A percentile compares a stretch with the other conserved stretches of the same genome.
phyloP scores from a whole-genome alignment of 2,329 filamentous ascomycete genomes.

The Fusarium secorum region DNA sequence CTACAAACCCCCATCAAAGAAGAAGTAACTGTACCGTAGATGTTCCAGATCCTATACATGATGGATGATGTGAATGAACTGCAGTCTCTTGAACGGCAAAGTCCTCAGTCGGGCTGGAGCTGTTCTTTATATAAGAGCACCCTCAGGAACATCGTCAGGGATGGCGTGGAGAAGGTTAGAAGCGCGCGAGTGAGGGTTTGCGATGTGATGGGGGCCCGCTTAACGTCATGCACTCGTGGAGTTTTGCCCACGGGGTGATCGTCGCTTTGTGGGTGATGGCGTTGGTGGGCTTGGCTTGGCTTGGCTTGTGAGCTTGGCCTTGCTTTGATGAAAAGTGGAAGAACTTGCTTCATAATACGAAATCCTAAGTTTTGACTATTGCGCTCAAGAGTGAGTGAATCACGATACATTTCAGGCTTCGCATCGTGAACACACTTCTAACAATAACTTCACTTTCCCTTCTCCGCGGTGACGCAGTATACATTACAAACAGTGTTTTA shows the following conservation, averaged over 20 bases:
- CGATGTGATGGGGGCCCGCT: constrained; percentile 28
- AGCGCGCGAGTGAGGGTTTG: constrained; percentile 39
- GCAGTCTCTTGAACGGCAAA: background rate
- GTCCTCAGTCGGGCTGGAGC: background rate
- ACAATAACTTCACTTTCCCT: background rate
- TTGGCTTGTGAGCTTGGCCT: background rate
- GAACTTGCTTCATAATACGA: background rate
- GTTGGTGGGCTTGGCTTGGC: background rate
- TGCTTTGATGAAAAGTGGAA: background rate
- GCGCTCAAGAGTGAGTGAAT: fast-evolving
- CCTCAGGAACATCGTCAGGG: background rate
- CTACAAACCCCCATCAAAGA: fast-evolving
- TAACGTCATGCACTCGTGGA: constrained; percentile 35
- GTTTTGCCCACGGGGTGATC: constrained; percentile 33
- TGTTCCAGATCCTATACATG: constrained; percentile 50
- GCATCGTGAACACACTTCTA: no score
- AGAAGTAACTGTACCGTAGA: constrained; percentile 43
- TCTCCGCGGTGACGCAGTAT: fast-evolving
- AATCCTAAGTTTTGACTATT: background rate
- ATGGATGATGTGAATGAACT: constrained; percentile 1
- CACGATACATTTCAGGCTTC: background rate
- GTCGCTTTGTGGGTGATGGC: background rate
- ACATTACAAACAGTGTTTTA: background rate
- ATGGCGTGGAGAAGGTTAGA: constrained; percentile 37
- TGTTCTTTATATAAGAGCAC: constrained; percentile 31